These are phyloP conservation scores for Candida neerlandica DNA, from an alignment of 1,139 yeast species.

Conservation along the genomic window DNA sequence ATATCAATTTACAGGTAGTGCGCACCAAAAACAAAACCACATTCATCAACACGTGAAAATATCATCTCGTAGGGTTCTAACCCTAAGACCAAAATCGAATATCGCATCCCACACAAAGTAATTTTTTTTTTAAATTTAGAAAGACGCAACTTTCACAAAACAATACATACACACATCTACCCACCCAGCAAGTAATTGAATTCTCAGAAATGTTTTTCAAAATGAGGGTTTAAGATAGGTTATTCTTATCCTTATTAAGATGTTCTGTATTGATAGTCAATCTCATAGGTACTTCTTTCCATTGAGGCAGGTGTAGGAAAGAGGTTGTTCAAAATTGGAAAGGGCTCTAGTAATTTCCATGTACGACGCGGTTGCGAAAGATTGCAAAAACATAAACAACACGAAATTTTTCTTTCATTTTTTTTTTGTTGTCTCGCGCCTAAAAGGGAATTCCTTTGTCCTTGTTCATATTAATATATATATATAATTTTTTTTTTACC, in stretches of 20 bases:
- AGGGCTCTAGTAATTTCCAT: too few species aligned
- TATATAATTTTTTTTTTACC: background rate
- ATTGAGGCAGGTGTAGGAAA: too few species aligned
- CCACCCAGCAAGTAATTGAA: too few species aligned
- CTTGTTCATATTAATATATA: background rate
- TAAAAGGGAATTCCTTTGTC: background rate
- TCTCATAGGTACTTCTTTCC: too few species aligned
- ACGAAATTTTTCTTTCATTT: background rate
- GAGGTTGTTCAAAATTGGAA: too few species aligned
- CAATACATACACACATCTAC: too few species aligned
- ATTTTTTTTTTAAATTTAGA: background rate
- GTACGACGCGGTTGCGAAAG: slow-evolving; percentile 3
- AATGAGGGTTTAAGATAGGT: too few species aligned
- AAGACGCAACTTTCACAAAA: background rate
- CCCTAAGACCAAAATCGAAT: background rate
- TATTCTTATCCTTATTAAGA: too few species aligned
- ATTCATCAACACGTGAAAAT: background rate
- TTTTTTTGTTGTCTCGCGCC: background rate
- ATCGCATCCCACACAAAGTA: background rate
- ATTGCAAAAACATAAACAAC: slow-evolving; percentile 3
- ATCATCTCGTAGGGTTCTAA: background rate
- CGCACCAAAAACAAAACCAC: background rate
- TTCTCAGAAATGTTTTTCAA: too few species aligned
- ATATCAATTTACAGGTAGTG: slow-evolving; percentile 4
- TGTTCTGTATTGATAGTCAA: too few species aligned